Evolutionary conservation across 192 early-diverging fungal species (phyloP).

Genomic region (Geranomyces michiganensis): DNA sequence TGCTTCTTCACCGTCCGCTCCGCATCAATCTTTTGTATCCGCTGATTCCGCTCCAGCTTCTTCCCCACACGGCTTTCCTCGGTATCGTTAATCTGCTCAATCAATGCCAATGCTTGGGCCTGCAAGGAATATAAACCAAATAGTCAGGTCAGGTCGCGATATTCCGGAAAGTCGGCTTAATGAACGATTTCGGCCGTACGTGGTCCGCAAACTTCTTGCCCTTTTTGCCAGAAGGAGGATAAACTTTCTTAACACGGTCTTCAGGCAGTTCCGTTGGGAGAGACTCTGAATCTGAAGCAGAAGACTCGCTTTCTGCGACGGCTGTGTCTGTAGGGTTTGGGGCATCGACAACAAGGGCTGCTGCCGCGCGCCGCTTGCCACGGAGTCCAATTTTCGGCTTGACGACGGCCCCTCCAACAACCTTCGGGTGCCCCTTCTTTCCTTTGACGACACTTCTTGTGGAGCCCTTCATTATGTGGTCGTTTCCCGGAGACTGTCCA

Average conservation of each 20-base stretch:
- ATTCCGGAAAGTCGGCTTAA: neutral
- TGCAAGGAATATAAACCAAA: neutral
- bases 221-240: conserved; percentile 3
- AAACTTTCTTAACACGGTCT: neutral
- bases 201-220: conserved; percentile 13
- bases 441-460: too few relatives aligned
- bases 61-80: conserved; percentile 11
- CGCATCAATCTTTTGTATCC: conserved; percentile 2
- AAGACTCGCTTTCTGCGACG: too few relatives aligned
- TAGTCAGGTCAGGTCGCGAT: neutral
- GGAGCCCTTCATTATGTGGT: too few relatives aligned
- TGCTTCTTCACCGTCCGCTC: conserved; percentile 13
- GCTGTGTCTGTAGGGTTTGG: neutral
- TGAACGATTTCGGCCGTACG: neutral
- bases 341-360: neutral
- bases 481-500: too few relatives aligned
- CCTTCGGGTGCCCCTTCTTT: conserved; percentile 2
- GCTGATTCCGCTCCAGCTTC: conserved; percentile 17
- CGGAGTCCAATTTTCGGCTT: conserved; percentile 5
- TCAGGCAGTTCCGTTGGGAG: too few relatives aligned
- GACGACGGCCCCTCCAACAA: neutral
- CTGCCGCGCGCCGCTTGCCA: neutral
- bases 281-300: too few relatives aligned
- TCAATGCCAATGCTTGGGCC: neutral
- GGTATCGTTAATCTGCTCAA: neutral